Evolutionary conservation across 495 filamentous ascomycete genomes (phyloP), one percentile per base, ranked within the genome.

Genomic region (Penicillium antarcticum): DNA sequence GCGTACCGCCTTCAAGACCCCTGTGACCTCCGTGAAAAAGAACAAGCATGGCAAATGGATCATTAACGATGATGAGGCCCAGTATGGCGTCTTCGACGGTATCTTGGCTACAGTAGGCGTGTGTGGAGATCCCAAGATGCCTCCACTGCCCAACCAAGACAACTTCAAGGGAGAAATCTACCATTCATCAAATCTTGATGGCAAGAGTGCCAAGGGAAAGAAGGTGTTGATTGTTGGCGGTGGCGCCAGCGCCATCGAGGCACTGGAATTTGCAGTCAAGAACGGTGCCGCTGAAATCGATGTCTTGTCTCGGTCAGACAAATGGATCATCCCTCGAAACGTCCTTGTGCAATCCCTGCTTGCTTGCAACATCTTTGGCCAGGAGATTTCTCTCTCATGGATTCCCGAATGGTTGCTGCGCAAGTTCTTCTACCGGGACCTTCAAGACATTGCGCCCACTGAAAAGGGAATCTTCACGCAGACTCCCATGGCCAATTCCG

Each of bases 311-410:
- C 80, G 89, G 13, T 85, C 81, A 19, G 89, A 94, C 60, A 94
- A 94, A 71, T 94, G 89, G 89, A 86, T 94, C 45, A 92, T 94
- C 47, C 90, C 89, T 3, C 82, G 90, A 12, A 91, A 92, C 55
- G 71, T 86, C 3, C 34, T 92, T 12, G 74, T 91, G 29, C 86
- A 94, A 62, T 76, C 83, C 7, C 73, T 94, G 17, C 75, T 95
- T 10, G 77, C 86, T 1, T 66, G 88, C 51, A 95, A 95, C 61
- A 79, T 92, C 48, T 87, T 91, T 53, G 88, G 90, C 5, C 78
- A 85, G 55, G 87, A 94, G 69, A 90, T 86, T 0, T 62, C 76
- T 1, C 63, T 91, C 41, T 87, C 86, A 21, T 89, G 80, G 77
- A 88, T 95, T 46, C 89, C 89, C 0, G 89, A 94, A 62, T 71